phyloP scores from a whole-genome alignment of 2,329 filamentous ascomycete species.

The Coniochaeta prunicola region DNA sequence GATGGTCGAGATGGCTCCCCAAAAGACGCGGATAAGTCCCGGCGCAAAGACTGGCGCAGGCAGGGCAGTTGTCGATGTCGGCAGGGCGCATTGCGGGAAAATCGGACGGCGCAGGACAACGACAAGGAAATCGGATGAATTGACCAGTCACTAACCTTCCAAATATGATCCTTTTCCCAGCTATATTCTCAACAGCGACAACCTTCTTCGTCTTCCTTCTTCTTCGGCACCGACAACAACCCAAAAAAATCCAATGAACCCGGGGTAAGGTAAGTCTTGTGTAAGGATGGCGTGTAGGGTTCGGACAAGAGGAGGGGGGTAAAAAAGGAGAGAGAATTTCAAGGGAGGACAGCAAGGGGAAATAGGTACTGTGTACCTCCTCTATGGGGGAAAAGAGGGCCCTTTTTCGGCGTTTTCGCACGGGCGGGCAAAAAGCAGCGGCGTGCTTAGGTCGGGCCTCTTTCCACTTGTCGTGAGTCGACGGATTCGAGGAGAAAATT shows the following conservation, averaged over 20 bases:
- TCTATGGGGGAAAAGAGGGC: background rate
- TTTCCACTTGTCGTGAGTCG: too few relatives aligned
- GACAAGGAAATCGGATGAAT: background rate
- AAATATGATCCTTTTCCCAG: constrained; percentile 3
- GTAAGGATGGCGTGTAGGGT: background rate
- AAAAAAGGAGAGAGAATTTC: constrained; percentile 6
- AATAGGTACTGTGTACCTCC: background rate
- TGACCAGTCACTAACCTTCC: constrained; percentile 11
- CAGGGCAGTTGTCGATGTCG: background rate
- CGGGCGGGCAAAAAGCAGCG: background rate
- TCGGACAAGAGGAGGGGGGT: constrained; percentile 4
- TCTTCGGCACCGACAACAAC: constrained; percentile 21
- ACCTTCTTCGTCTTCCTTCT: constrained; percentile 16
- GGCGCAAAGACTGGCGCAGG: background rate
- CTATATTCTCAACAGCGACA: constrained; percentile 11
- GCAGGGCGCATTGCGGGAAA: background rate
- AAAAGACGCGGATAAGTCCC: background rate
- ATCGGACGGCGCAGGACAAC: background rate
- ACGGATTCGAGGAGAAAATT: background rate
- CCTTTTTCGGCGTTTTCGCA: background rate
- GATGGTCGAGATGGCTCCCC: background rate
- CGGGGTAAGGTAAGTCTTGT: constrained; percentile 10
- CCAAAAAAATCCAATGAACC: constrained; percentile 11
- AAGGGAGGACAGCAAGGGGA: background rate
- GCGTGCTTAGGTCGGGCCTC: too few relatives aligned